Evolutionary conservation across 2,329 filamentous ascomycete genomes (phyloP), one percentile per base, ranked within the genome.

Genomic region (Clathrospora elynae): DNA sequence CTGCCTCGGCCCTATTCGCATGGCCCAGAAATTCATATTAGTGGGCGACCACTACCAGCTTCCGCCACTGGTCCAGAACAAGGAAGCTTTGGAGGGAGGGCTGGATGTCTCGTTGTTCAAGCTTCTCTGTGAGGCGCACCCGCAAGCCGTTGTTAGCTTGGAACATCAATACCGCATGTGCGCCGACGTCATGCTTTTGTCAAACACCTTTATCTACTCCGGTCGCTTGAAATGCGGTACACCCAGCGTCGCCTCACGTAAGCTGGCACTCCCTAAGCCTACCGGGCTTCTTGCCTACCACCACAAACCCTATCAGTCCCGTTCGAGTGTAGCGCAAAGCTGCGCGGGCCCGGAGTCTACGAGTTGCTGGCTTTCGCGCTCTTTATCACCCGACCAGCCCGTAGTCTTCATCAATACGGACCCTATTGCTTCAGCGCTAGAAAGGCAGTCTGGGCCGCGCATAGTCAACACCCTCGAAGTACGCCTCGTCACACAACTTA

Each of bases 91-190:
- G 31, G 80, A 85, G 41, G 91, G 91, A 9, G 93, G 93, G 1
- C 77, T 99, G 4, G 93, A 99, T 67, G 81, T 96, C 31, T 95
- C 89, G 66, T 77, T 99, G 36, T 99, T 99, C 79, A 95, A 95
- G 67, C 79, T 93, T 3, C 80, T 99, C 9, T 96, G 90, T 1
- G 93, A 97, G 61, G 80, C 82, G 1, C 91, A 97, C 51, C 91
- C 93, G 0, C 76, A 83, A 32, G 90, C 90, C 1, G 91, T 99
- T 2, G 89, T 95, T 49, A 95, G 88, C 51, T 80, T 99, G 2
- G 90, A 93, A 60, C 90, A 96, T 62, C 93, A 99, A 67, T 99
- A 99, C 66, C 89, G 93, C 49, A 99, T 99, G 93, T 96, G 90
- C 61, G 88, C 93, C 56, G 93, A 99, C 49, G 88, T 99, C 48